A percentile compares a stretch with the other conserved stretches of the same genome.
Evolutionary conservation across 306 rosid genomes (phyloP).

Genomic region (Quercus engelmannii): DNA sequence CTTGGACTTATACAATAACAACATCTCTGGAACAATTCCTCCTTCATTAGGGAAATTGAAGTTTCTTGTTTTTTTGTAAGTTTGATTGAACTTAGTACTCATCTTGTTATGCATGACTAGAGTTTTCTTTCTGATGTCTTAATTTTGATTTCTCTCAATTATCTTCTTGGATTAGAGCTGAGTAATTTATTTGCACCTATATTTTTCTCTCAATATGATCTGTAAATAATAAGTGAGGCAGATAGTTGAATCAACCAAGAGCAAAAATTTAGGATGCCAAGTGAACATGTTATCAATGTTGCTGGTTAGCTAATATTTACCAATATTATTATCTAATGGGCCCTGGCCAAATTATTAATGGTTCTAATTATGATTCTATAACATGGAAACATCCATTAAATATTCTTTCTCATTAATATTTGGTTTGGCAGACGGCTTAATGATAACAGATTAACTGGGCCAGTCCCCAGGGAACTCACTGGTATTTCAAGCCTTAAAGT

Average conservation of each 20-base stretch:
- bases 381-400: constrained; percentile 7
- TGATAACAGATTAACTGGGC: constrained; percentile 74
- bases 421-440: constrained; percentile 71
- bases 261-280: not conserved
- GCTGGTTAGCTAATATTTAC: not conserved
- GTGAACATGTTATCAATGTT: not conserved
- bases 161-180: not conserved
- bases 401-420: constrained; percentile 17
- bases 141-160: not conserved
- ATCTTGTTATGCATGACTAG: not conserved
- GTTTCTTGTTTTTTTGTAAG: constrained; percentile 93
- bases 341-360: not conserved
- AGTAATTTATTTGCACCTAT: not conserved
- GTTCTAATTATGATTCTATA: not conserved
- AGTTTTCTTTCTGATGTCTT: constrained; percentile 6
- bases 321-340: not conserved
- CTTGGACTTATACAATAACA: constrained; percentile 90
- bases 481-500: constrained; percentile 85
- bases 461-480: constrained; percentile 72
- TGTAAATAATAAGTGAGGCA: not conserved
- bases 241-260: not conserved
- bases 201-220: not conserved
- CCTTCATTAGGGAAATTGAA: constrained; percentile 74
- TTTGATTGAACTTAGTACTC: constrained; percentile 8
- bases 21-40: constrained; percentile 79